Percentiles rank a stretch among this genome's conserved stretches.
These are phyloP conservation scores for Bonnemaisonia californica DNA, from an alignment of 31 red algal genomes.

Conservation along the genomic window DNA sequence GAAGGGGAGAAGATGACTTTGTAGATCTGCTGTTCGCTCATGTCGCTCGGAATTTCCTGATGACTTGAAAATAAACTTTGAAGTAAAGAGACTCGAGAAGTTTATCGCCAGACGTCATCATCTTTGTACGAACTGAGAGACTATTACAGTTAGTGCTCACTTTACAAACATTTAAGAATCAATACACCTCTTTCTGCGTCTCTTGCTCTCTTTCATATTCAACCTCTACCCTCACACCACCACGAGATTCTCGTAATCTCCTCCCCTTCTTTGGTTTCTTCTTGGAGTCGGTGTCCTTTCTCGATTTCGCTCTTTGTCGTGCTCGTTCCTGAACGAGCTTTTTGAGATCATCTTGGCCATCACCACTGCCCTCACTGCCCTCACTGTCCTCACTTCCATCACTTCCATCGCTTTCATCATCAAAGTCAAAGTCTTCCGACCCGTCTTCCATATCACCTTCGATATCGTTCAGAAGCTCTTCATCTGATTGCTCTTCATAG, in stretches of 20 bases:
- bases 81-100: no score
- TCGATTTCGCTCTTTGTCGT: neutral
- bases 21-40: conserved; percentile 37
- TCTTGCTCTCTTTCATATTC: conserved; percentile 61
- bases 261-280: conserved; percentile 46
- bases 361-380: conserved; percentile 20
- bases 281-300: neutral
- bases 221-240: conserved; percentile 61
- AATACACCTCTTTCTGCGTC: conserved; percentile 11
- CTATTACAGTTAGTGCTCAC: neutral
- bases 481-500: conserved; percentile 37
- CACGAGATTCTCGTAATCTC: conserved; percentile 40
- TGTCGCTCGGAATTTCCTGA: conserved; percentile 44
- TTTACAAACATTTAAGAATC: neutral
- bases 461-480: conserved; percentile 9
- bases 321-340: conserved; percentile 29
- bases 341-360: conserved; percentile 14
- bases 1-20: conserved; percentile 19
- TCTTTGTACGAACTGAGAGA: no score
- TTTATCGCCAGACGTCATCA: no score
- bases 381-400: conserved; percentile 19
- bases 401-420: conserved; percentile 46
- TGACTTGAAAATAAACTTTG: no score
- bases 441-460: conserved; percentile 29
- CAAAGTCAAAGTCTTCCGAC: conserved; percentile 44